Evolutionary conservation across 495 filamentous ascomycete genomes (phyloP).

Genomic region (Trichoderma erinaceum): DNA sequence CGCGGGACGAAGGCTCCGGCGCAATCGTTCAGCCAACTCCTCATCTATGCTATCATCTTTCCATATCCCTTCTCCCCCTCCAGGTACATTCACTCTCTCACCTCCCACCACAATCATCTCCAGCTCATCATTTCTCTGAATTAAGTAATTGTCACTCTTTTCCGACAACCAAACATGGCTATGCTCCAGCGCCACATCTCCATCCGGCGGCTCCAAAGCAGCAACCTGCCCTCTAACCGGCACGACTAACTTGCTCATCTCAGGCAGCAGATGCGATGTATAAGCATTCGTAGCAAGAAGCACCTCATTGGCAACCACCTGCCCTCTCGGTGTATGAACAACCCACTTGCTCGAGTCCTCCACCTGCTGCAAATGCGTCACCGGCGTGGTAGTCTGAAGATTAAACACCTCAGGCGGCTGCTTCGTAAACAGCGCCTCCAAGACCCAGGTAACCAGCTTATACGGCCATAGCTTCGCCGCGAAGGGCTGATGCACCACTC

Average conservation of each 20-base stretch:
- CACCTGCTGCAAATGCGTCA: slow-evolving; percentile 37
- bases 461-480: slow-evolving; percentile 68
- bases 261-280: slow-evolving; percentile 64
- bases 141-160: slow-evolving; percentile 62
- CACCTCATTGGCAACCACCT: slow-evolving; percentile 50
- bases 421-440: slow-evolving; percentile 48
- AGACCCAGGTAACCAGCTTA: slow-evolving; percentile 61
- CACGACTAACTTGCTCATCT: slow-evolving; percentile 63
- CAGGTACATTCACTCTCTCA: slow-evolving; percentile 31
- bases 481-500: slow-evolving; percentile 40
- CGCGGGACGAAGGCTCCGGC: slow-evolving; percentile 28
- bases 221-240: slow-evolving; percentile 71
- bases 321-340: slow-evolving; percentile 59
- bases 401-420: slow-evolving; percentile 42
- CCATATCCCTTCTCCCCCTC: slow-evolving; percentile 48
- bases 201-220: slow-evolving; percentile 52
- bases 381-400: slow-evolving; percentile 69
- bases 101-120: slow-evolving; percentile 56
- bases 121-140: slow-evolving; percentile 51
- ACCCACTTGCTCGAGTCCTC: slow-evolving; percentile 35
- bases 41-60: slow-evolving; percentile 53
- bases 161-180: slow-evolving; percentile 53
- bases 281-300: slow-evolving; percentile 77
- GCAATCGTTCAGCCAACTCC: slow-evolving; percentile 48
- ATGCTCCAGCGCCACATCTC: slow-evolving; percentile 30